Evolutionary conservation across 192 early-diverging fungal genomes (phyloP), one percentile per base, ranked within the genome.

Genomic region (Linnemannia hyalina): DNA sequence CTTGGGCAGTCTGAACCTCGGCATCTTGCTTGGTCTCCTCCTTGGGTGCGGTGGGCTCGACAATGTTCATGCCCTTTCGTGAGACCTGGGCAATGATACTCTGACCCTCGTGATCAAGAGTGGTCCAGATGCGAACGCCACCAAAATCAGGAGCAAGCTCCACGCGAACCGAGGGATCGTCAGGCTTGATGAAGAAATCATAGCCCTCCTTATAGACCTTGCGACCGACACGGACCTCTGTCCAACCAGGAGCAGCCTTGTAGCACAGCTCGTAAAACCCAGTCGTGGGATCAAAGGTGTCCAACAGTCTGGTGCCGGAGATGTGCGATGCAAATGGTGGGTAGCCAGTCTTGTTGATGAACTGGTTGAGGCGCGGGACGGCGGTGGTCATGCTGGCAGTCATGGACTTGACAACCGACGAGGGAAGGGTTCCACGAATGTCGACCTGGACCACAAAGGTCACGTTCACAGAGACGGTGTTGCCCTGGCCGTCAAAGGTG

Each of bases 301-400:
- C 89, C 74, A 89, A 54, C 35, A 89, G 81, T 0, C 91, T 79
- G n/a, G 88, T 88, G 23, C 89, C 89, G 36, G 90, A 89, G 29
- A 90, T 88, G 18, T 89, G 87, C 8, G 88, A 83, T 22, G 91
- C 85, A 80, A 90, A 93, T 15, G 92, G 92, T 38, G 92, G 92
- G 80, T 89, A 92, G 22, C 92, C 92, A 49, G 82, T 70, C 46
- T 89, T 86, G 70, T 84, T 65, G 10, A 93, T 54, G 38, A 89
- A 90, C 20, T 91, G 86, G 46, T 88, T 78, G n/a, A 92, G 72
- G 6, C 88, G 82, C 20, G 78, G 54, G 26, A 92, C 79, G 42
- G 89, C 87, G 54, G 87, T 77, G 22, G 91, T 90, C 57, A 90
- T 91, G 54, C 89, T 89, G 32, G 83, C 80, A 8, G 88, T 88